Evolutionary conservation across 805 yeast genomes (phyloP), one percentile per base, ranked within the genome.

Genomic region (Metschnikowia gelsemii): DNA sequence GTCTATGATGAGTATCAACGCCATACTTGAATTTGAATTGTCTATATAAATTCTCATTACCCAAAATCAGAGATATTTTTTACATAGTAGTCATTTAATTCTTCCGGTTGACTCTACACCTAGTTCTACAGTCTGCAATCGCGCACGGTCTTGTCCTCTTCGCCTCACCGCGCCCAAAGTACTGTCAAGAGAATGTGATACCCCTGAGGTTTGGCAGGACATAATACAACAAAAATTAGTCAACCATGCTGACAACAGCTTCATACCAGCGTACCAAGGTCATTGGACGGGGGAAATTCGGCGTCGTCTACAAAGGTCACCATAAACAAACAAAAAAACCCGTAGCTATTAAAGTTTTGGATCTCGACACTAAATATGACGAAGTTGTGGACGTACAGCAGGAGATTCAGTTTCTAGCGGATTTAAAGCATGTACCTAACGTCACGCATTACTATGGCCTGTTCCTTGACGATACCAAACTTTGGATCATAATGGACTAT

Each of bases 401-500:
- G 54, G 99, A 93, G 68, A 80, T 93, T 40, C 89, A 86, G 56
- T 84, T 93, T 61, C 71, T 93, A 42, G 72, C 95, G 1, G 88
- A 86, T 49, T 68, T 93, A 49, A 85, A 87, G 53, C 80, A 79
- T 40, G 86, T 85, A 13, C 93, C 95, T n/a, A 93, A 93, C 55
- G 87, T 93, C 39, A 89, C 96, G 2, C 90, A 84, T 49, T 93
- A 93, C 63, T 87, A 85, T 58, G 97, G 96, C 0, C 84, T 95
- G 0, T 84, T 84, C 50, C 64, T 95, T 21, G 79, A 82, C 47
- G 97, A 91, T 35, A 84, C 96, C n/a, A 83, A 86, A 55, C 71
- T 93, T 26, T 93, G 99, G 98, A 90, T 93, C 60, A 81, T 93
- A 44, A 93, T 93, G 97, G 99, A 93, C 58, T 80, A 86, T 57